A percentile compares a stretch with the other conserved stretches of the same genome.
phyloP scores from a whole-genome alignment of 139 green algal species.

The Chlorella vulgaris region DNA sequence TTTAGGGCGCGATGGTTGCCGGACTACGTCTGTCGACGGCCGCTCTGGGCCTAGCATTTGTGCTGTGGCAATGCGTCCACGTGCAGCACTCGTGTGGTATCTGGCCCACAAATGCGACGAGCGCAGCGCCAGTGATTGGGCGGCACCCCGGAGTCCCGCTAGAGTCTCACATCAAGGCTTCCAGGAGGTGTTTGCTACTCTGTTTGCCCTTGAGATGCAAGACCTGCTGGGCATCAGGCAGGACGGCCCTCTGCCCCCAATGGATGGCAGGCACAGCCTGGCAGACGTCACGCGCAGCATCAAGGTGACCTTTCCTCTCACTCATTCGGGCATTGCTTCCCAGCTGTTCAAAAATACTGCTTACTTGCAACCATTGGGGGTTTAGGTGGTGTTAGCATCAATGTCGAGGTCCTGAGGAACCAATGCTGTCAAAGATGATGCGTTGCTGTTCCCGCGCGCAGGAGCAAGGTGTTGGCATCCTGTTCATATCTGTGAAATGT shows the following conservation, averaged over 20 bases:
- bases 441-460: not conserved
- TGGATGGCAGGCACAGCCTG: not conserved
- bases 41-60: too few relatives aligned
- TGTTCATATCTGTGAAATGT: not conserved
- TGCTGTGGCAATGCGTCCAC: too few relatives aligned
- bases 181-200: not conserved
- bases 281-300: not conserved
- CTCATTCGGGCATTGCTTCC: too few relatives aligned
- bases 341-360: too few relatives aligned
- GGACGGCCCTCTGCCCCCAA: not conserved
- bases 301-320: not conserved
- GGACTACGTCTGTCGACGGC: too few relatives aligned
- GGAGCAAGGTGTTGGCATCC: not conserved
- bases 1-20: too few relatives aligned
- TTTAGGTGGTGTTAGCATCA: too few relatives aligned
- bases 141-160: too few relatives aligned
- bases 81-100: too few relatives aligned
- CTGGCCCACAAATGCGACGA: not conserved
- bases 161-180: not conserved
- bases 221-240: not conserved
- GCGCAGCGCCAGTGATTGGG: not conserved
- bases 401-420: not conserved
- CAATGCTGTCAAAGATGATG: not conserved
- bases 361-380: too few relatives aligned
- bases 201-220: not conserved